These are phyloP conservation scores for Rhododendron molle DNA, from an alignment of 148 eudicot species.

Conservation along the genomic window DNA sequence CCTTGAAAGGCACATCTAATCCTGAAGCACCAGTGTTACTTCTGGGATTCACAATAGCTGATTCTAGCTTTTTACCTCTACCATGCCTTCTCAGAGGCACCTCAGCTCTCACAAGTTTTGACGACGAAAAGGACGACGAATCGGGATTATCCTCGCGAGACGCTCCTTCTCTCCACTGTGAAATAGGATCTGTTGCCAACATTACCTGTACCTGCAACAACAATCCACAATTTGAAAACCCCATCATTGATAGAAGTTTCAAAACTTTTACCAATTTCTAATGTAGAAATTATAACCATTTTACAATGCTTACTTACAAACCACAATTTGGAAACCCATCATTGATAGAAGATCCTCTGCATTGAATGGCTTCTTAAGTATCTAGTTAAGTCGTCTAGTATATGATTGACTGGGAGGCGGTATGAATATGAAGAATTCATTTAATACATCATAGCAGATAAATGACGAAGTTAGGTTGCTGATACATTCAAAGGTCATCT, in stretches of 20 bases:
- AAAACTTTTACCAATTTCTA: background rate
- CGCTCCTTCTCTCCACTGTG: slow-evolving; percentile 41
- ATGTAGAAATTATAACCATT: background rate
- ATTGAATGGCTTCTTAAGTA: background rate
- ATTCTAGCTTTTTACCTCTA: slow-evolving; percentile 60
- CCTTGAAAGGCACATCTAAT: slow-evolving; percentile 41
- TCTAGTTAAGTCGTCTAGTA: background rate
- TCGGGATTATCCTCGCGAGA: slow-evolving; percentile 23
- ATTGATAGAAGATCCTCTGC: background rate
- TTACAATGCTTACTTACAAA: background rate
- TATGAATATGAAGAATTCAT: background rate
- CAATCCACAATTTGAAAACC: background rate
- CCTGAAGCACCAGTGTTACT: slow-evolving; percentile 6
- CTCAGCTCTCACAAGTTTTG: slow-evolving; percentile 64
- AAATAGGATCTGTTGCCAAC: slow-evolving; percentile 56
- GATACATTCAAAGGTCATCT: background rate
- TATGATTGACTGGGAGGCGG: background rate
- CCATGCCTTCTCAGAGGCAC: slow-evolving; percentile 72
- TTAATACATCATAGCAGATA: background rate
- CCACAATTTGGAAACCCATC: background rate
- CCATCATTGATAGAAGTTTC: background rate
- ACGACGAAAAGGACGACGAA: slow-evolving; percentile 22
- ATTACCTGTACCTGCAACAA: slow-evolving; percentile 64
- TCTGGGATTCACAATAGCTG: slow-evolving; percentile 66
- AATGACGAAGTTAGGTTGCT: background rate